Conservation (phyloP, 805 yeast genomes). For the Candida oleophila region DNA sequence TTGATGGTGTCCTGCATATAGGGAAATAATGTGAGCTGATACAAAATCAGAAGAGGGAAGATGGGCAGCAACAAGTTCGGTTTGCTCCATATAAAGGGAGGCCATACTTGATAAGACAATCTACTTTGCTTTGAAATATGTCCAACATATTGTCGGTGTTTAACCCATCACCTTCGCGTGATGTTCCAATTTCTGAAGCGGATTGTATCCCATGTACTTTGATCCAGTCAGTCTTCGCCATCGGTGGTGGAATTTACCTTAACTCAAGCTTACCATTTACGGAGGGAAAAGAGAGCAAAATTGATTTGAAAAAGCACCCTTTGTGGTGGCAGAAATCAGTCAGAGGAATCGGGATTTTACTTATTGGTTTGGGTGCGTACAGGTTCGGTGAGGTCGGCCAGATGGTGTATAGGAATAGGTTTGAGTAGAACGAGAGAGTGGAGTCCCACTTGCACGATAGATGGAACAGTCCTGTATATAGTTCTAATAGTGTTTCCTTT, state of each 20-base stretch:
- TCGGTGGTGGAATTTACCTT: slow-evolving; percentile 36
- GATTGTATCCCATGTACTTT: slow-evolving; percentile 40
- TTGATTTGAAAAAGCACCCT: slow-evolving; percentile 36
- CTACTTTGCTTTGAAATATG: slow-evolving; percentile 7
- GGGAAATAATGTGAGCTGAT: no score
- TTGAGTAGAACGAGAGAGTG: slow-evolving; percentile 2
- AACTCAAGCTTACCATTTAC: slow-evolving; percentile 24
- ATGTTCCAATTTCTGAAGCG: slow-evolving; percentile 17
- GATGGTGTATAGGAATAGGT: slow-evolving; percentile 13
- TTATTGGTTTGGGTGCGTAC: slow-evolving; percentile 36
- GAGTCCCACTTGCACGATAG: neutral
- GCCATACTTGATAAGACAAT: slow-evolving; percentile 4
- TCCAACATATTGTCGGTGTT: slow-evolving; percentile 36
- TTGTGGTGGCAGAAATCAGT: slow-evolving; percentile 39
- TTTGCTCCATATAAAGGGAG: no score
- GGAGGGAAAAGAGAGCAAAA: slow-evolving; percentile 26
- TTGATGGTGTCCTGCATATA: no score
- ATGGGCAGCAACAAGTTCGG: no score
- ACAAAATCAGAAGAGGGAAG: no score
- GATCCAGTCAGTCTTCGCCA: slow-evolving; percentile 31
- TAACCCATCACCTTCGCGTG: slow-evolving; percentile 34
- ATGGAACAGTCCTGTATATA: slow-evolving; percentile 1
- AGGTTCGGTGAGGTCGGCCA: slow-evolving; percentile 32
- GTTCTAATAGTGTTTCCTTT: no score
- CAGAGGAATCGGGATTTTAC: slow-evolving; percentile 29